Base-by-base conservation (phyloP, 306 rosid species). In the Gastrolobium bilobum region DNA sequence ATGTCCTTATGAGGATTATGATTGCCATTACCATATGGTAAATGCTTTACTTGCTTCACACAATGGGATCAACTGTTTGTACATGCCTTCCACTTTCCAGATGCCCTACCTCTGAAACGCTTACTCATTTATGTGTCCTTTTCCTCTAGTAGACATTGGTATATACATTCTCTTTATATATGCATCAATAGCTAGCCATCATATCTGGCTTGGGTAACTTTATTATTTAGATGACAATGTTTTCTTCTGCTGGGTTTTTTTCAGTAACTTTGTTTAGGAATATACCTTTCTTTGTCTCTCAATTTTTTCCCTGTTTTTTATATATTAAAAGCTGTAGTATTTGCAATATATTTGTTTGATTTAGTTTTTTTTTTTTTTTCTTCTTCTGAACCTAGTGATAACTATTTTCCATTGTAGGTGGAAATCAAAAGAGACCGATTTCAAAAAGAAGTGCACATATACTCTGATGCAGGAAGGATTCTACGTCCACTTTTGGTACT, bases 391-490 rank as follows among this genome's bases (percentile, higher is more conserved):
- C 50, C 54, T 69, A 10, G 4, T 65, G 57, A 42, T 79, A 60
- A 53, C 56, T 37, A 65, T 65, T 81, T 79, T 79, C 35, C 77
- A 15, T 61, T 81, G 44, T 53, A 96, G 99, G 92, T 93, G 70
- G 99, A 96, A 87, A 88, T 96, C 38, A 96, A 96, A 86, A 86
- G 91, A 90, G 98, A 96, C 57, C 87, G 80, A 69, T 79, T 35
- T 13, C 94, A 87, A 52, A 79, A 85, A 71, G 99, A 96, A 83
- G 91, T 96, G 64, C 92, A 91, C 13, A 86, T 96, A 84, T 91
- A 81, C 88, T 87, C 94, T 33, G 99, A 96, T 83, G 89, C 98
- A 20, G 99, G 99, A 83, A 90, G 99, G 87, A 90, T 96, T 83
- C 73, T 96, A 6, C 97, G 98, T 2, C 99, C 99, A 4, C 98